Evolutionary conservation across 257 asterid species (phyloP).

Genomic region (Linaria vulgaris): DNA sequence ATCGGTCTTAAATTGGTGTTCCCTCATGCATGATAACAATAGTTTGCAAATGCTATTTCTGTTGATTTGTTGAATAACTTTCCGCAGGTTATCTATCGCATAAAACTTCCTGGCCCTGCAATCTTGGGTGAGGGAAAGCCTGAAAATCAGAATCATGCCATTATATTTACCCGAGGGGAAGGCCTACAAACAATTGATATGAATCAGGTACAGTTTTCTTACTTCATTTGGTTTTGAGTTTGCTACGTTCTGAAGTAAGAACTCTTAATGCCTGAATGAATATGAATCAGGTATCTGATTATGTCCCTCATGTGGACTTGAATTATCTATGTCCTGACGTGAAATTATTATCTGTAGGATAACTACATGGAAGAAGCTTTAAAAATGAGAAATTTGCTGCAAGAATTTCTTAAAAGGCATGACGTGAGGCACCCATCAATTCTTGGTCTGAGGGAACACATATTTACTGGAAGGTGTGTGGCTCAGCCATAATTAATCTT

Average conservation of each 20-base stretch:
- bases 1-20: background rate
- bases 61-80: constrained; percentile 20
- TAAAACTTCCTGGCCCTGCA: constrained; percentile 95
- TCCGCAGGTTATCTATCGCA: constrained; percentile 75
- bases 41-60: constrained; percentile 5
- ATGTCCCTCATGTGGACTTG: constrained; percentile 12
- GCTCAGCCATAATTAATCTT: constrained; percentile 21
- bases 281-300: constrained; percentile 77
- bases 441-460: constrained; percentile 96
- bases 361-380: constrained; percentile 99
- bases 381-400: constrained; percentile 95
- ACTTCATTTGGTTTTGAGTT: background rate
- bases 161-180: constrained; percentile 97
- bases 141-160: constrained; percentile 98
- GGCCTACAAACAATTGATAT: constrained; percentile 96
- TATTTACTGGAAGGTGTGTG: constrained; percentile 92
- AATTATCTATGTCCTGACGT: constrained; percentile 34
- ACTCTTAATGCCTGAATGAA: constrained; percentile 39
- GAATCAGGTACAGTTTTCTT: constrained; percentile 70
- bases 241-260: background rate
- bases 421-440: constrained; percentile 91
- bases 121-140: constrained; percentile 98
- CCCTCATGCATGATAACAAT: background rate
- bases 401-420: constrained; percentile 85
- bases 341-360: constrained; percentile 48